Conservation (phyloP, 139 green algal genomes). For the Ettlia oleoabundans region DNA sequence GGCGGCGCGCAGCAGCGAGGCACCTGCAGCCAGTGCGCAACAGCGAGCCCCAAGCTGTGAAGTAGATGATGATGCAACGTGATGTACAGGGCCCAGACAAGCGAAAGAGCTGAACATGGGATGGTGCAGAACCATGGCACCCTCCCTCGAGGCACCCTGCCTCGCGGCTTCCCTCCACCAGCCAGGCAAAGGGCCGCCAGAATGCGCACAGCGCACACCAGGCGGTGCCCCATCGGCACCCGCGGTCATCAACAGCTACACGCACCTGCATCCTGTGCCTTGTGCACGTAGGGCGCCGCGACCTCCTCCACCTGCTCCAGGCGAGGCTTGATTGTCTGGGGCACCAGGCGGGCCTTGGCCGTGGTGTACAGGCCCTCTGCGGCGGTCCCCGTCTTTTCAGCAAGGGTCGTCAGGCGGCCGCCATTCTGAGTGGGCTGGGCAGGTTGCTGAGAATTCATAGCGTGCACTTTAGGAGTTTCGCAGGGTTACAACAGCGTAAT, state of each 20-base stretch:
- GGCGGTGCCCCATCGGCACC: not conserved
- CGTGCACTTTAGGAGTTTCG: too few relatives aligned
- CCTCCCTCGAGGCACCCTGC: not conserved
- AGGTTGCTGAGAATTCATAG: too few relatives aligned
- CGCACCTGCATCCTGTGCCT: slow-evolving; percentile 41
- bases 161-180: not conserved
- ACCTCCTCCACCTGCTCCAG: slow-evolving; percentile 27
- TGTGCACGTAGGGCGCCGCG: slow-evolving; percentile 35
- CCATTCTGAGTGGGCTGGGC: not conserved
- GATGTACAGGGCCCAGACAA: too few relatives aligned
- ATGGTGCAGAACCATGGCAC: too few relatives aligned
- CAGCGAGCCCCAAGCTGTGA: too few relatives aligned
- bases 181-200: too few relatives aligned
- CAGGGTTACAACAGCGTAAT: too few relatives aligned
- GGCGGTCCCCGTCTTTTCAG: slow-evolving; percentile 11
- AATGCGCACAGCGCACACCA: not conserved
- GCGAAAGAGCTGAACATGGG: too few relatives aligned
- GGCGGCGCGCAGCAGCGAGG: slow-evolving; percentile 36
- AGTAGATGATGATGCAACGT: too few relatives aligned
- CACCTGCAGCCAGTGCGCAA: not conserved
- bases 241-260: too few relatives aligned
- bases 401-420: not conserved
- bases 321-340: slow-evolving; percentile 4
- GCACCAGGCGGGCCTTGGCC: slow-evolving; percentile 39
- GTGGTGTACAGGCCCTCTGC: slow-evolving; percentile 29